phyloP scores from a whole-genome alignment of 164 flowering plant species.

The Vitis labrusca region DNA sequence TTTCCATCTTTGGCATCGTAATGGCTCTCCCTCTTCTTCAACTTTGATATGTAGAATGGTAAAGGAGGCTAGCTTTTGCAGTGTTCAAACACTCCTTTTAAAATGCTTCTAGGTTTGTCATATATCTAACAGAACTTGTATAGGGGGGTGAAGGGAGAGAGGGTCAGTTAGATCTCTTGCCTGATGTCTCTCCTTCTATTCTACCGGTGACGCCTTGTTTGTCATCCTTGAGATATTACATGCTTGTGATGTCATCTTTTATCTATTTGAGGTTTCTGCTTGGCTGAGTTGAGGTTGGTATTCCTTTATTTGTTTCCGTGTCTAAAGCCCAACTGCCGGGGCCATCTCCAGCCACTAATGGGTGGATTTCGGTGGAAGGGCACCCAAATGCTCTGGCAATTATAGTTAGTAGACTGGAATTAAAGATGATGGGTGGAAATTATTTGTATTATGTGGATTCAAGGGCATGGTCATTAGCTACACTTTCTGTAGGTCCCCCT shows the following conservation, averaged over 20 bases:
- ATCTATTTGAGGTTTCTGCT: not conserved
- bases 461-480: too few species aligned
- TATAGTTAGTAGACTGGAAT: too few species aligned
- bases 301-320: not conserved
- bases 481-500: too few species aligned
- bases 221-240: not conserved
- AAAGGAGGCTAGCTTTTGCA: slow-evolving; percentile 4
- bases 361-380: too few species aligned
- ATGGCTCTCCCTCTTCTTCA: slow-evolving; percentile 92
- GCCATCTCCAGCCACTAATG: too few species aligned
- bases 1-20: slow-evolving; percentile 66
- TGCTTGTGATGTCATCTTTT: slow-evolving; percentile 5
- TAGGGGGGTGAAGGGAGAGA: slow-evolving; percentile 13
- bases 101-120: slow-evolving; percentile 5
- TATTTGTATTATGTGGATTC: too few species aligned
- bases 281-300: not conserved
- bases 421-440: too few species aligned
- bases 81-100: not conserved
- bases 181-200: slow-evolving; percentile 4
- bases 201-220: not conserved
- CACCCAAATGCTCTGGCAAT: too few species aligned
- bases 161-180: not conserved
- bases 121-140: slow-evolving; percentile 20
- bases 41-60: slow-evolving; percentile 31
- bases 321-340: not conserved